Base-by-base conservation (phyloP, 2,329 filamentous ascomycete genomes). In the Ceratocystis destructans region DNA sequence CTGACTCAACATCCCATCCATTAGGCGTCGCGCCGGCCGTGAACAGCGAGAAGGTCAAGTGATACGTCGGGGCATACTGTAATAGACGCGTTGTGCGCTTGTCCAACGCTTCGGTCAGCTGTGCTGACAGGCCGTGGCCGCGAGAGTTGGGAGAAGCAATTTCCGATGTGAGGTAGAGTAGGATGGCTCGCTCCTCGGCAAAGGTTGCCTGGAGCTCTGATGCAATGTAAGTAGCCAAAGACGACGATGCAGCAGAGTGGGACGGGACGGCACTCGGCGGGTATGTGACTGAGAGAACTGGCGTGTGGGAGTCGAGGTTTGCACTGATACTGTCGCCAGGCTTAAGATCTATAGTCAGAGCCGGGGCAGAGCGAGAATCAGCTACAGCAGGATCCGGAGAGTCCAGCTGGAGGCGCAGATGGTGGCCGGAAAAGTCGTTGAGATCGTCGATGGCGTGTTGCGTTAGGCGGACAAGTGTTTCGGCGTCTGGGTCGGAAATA, bases 21-120 rank as follows among this genome's bases (percentile, higher is more conserved):
- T 88, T 96, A 1, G 94, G 94, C 0, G 79, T 75, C 1, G 87
- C 82, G 1, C 86, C 86, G 12, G 88, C 87, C 0, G 90, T 94
- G 74, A 99, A 97, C 2, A 99, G 80, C 0, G 94, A 99, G 73
- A 99, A 96, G 0, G 92, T 96, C 33, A 99, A 79, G 73, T 99
- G 94, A 74, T 97, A 99, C 0, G 90, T 96, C 15, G 92, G 86
- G 3, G 94, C 88, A 74, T 96, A 96, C 73, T 93, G 95, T 72
- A 97, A 83, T 0, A 91, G 90, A 63, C 91, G 83, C 1, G 89
- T 94, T 45, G 89, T 89, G 69, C 91, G 88, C 81, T 80, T 87
- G 71, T 77, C 82, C 71, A 84, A 79, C 0, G 81, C 78, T 50
- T 84, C 83, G 28, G 80, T 77, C 0, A 80, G 77, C 41, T 84